A percentile compares a stretch with the other conserved stretches of the same genome.
Evolutionary conservation across 2,329 filamentous ascomycete genomes (phyloP).

Genomic region (Pseudodiploospora longispora): DNA sequence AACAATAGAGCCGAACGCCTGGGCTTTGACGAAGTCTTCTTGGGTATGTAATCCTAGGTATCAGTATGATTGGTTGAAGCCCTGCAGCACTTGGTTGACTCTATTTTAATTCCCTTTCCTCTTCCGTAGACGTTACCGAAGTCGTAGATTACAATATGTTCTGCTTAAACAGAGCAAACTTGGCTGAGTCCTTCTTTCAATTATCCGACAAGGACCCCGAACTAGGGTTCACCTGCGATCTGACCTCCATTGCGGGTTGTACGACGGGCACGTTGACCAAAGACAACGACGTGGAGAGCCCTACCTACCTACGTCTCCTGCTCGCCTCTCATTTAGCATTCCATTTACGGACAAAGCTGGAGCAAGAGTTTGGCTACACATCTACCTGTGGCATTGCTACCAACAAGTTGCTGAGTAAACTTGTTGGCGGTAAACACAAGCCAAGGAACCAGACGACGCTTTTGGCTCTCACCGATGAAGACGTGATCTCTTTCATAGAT

Average conservation of each 20-base stretch:
- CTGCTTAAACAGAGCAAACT: slow-evolving; percentile 58
- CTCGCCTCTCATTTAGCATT: slow-evolving; percentile 76
- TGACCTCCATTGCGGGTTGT: slow-evolving; percentile 57
- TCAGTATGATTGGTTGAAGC: slow-evolving; percentile 1
- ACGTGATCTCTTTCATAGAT: slow-evolving; percentile 65
- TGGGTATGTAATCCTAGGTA: slow-evolving; percentile 26
- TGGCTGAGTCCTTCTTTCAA: slow-evolving; percentile 69
- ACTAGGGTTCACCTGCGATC: slow-evolving; percentile 72
- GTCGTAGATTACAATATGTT: slow-evolving; percentile 74
- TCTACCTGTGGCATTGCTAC: slow-evolving; percentile 82
- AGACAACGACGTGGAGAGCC: slow-evolving; percentile 22
- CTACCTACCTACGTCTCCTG: slow-evolving; percentile 52
- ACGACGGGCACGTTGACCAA: slow-evolving; percentile 26
- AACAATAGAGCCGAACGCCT: slow-evolving; percentile 69
- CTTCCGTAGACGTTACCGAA: slow-evolving; percentile 66
- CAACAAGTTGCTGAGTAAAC: slow-evolving; percentile 77
- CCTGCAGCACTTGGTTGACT: slow-evolving; percentile 4
- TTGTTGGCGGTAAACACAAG: slow-evolving; percentile 78
- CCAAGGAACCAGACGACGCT: slow-evolving; percentile 82
- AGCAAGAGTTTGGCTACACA: slow-evolving; percentile 73
- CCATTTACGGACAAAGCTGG: slow-evolving; percentile 63
- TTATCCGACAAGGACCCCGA: slow-evolving; percentile 67
- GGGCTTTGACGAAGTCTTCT: slow-evolving; percentile 78
- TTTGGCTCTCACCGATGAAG: slow-evolving; percentile 51
- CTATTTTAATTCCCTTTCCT: background rate